Evolutionary conservation across 352 stramenopile species (phyloP).

Genomic region (Phytophthora tentaculata): DNA sequence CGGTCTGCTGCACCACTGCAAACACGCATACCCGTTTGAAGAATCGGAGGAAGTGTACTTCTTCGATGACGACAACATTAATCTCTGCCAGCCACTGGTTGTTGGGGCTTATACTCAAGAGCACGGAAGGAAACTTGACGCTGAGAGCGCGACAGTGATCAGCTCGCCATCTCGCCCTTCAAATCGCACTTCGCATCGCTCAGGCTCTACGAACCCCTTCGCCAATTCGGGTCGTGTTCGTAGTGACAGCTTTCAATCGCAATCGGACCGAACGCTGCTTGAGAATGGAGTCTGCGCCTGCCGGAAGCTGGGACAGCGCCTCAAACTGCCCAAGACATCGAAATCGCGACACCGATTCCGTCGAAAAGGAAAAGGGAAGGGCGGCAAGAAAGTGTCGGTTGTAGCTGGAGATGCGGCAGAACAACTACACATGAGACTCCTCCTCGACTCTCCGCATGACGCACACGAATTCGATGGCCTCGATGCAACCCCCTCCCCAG

Average conservation of each 20-base stretch:
- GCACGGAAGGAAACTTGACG: slow-evolving; percentile 5
- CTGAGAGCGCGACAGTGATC: slow-evolving; percentile 27
- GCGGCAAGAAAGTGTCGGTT: slow-evolving; percentile 23
- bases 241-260: slow-evolving; percentile 37
- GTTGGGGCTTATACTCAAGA: slow-evolving; percentile 35
- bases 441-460: slow-evolving; percentile 48
- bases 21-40: slow-evolving; percentile 56
- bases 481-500: slow-evolving; percentile 24
- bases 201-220: slow-evolving; percentile 48
- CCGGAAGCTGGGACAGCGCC: slow-evolving; percentile 61
- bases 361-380: slow-evolving; percentile 42
- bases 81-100: slow-evolving; percentile 50
- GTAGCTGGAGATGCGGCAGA: slow-evolving; percentile 20
- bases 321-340: slow-evolving; percentile 47
- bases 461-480: slow-evolving; percentile 56
- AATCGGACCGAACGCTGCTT: slow-evolving; percentile 50
- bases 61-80: slow-evolving; percentile 61
- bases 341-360: slow-evolving; percentile 45
- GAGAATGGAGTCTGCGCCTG: slow-evolving; percentile 58
- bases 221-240: slow-evolving; percentile 28
- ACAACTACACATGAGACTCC: slow-evolving; percentile 53
- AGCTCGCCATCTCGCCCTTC: slow-evolving; percentile 27
- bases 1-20: slow-evolving; percentile 58
- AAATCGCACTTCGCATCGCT: slow-evolving; percentile 40
- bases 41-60: slow-evolving; percentile 45